Percentiles rank a stretch among this genome's conserved stretches.
Evolutionary conservation across 768 basidiomycete genomes (phyloP).

Genomic region (Leccinum arenicola): DNA sequence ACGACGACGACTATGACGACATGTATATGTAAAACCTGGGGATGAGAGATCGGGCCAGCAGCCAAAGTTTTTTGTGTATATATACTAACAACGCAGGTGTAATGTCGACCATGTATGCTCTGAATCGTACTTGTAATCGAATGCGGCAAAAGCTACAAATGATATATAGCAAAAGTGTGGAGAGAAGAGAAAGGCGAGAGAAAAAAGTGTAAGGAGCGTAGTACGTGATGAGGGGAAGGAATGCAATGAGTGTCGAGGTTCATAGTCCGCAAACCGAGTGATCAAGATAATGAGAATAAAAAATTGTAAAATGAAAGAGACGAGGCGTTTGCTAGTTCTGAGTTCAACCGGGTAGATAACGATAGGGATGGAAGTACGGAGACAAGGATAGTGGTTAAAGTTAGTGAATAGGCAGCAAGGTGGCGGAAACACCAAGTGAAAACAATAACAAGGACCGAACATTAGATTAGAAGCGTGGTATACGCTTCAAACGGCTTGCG

Average conservation of each 20-base stretch:
- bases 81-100: conserved; percentile 6
- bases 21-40: conserved; percentile 21
- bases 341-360: neutral
- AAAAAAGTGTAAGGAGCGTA: neutral
- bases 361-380: conserved; percentile 5
- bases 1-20: conserved; percentile 24
- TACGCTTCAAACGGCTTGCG: conserved; percentile 10
- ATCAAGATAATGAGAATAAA: neutral
- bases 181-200: neutral
- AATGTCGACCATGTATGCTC: conserved; percentile 9
- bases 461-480: conserved; percentile 20
- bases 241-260: conserved; percentile 12
- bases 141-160: conserved; percentile 14
- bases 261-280: conserved; percentile 5
- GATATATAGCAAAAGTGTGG: neutral
- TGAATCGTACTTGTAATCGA: conserved; percentile 1
- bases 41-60: neutral
- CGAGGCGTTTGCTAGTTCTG: conserved; percentile 10
- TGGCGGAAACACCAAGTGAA: neutral
- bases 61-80: neutral
- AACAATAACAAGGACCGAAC: neutral
- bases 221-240: neutral
- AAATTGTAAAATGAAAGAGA: neutral
- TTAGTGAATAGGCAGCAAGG: neutral
- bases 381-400: neutral